Base-by-base conservation (phyloP, 176 grass and related monocot genomes). In the Juncus inflexus region DNA sequence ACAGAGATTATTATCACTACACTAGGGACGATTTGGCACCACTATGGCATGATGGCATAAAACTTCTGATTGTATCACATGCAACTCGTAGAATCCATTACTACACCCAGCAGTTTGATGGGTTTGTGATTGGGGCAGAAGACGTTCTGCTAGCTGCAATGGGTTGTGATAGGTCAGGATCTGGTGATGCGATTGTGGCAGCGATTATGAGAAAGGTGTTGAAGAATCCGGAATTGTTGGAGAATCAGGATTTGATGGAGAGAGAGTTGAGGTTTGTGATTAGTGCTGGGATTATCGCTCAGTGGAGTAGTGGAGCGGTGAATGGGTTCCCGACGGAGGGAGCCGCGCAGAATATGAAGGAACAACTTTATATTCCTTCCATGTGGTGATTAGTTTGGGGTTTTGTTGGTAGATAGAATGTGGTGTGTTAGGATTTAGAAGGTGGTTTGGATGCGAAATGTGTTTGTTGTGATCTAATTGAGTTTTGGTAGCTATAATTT, bases 281-380 rank as follows among this genome's bases (percentile, higher is more conserved):
- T 77, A 82, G 84, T 40, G 92, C 87, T 50, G 92, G 92, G 57
- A 97, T 97, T 40, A 91, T 91, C 78, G 83, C 92, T 53, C 88
- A 91, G 15, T 97, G 92, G 92, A 97, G 87, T 11, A 89, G 84
- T 63, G 87, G 92, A 53, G 84, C 85, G 0, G 73, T 91, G 11
- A 74, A 82, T 86, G 92, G 92, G 8, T 89, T 97, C 63, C 92
- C 92, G 51, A 89, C 84, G 12, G 92, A 97, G 77, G 86, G 85
- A 78, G 88, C 92, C 41, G 41, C 83, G 15, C 82, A 91, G 64
- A 97, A 97, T 71, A 60, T 89, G 67, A 96, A 96, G 79, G 84
- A 91, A 81, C 78, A 86, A 80, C 77, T 89, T 13, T 91, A 88
- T 65, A 85, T 97, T 70, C 92, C 85, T 81, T 81, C 84, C 55